Percentiles rank a stretch among this genome's conserved stretches.
Evolutionary conservation across 2,329 filamentous ascomycete genomes (phyloP).

Genomic region (Aspergillus sp.): DNA sequence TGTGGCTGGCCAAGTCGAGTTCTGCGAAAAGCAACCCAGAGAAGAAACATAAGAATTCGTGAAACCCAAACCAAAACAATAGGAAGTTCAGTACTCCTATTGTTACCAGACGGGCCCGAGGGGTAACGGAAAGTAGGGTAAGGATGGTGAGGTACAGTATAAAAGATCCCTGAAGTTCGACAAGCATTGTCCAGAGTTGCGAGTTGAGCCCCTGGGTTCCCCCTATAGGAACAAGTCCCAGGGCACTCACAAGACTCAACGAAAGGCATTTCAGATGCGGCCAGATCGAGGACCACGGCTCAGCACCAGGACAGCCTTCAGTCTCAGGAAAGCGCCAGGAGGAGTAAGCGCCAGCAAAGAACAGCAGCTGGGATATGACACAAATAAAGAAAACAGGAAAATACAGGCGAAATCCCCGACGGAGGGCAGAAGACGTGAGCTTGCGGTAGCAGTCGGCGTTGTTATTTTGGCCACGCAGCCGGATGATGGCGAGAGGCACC

Average conservation of each 20-base stretch:
- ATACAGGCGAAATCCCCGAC: neutral
- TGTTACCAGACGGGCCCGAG: neutral
- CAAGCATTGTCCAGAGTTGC: constrained; percentile 26
- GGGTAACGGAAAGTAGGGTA: neutral
- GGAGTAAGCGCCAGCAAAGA: neutral
- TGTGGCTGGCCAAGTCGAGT: no score
- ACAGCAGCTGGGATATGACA: neutral
- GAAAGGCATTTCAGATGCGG: neutral
- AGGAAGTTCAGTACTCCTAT: neutral
- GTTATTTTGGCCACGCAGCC: constrained; percentile 27
- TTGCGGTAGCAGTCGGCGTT: constrained; percentile 5
- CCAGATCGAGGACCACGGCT: neutral
- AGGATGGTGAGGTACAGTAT: constrained; percentile 19
- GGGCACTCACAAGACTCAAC: neutral
- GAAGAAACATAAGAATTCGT: no score
- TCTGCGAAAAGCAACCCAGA: no score
- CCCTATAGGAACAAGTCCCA: constrained; percentile 13
- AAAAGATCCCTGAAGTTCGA: constrained; percentile 24
- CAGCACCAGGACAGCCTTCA: neutral
- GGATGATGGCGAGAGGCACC: constrained; percentile 52
- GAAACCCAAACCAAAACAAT: constrained; percentile 22
- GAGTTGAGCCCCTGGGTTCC: constrained; percentile 15
- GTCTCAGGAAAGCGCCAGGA: neutral
- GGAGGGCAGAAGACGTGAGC: neutral
- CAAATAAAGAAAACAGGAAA: neutral